Evolutionary conservation across 1,284 basidiomycete genomes (phyloP), one percentile per base, ranked within the genome.

Genomic region (Inonotus hispidus): DNA sequence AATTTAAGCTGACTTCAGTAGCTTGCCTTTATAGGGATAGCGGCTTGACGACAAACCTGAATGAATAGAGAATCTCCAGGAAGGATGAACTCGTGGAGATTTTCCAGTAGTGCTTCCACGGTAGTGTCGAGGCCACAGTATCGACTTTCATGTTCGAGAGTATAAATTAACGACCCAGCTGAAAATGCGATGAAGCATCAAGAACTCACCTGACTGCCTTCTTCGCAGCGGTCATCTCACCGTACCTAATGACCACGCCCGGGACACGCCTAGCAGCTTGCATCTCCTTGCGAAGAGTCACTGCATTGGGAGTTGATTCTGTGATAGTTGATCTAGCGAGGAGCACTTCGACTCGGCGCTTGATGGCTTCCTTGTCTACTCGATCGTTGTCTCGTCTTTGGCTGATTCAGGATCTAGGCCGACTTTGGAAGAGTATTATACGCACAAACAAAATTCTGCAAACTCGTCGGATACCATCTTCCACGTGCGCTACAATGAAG

Each of bases 31-130:
- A 49, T 1, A 46, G 41, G 41, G 14, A 23, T 21, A 53, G 25
- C 3, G 16, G 46, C 3, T n/a, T 2, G n/a, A 6, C 41, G 19
- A 27, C 58, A 38, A 8, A 59, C 58, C 35, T 59, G 45, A 13
- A 57, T 56, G 21, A 63, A 52, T 25, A 63, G 25, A 7, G 58
- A 63, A 14, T 63, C 61, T 16, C 58, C 61, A 7, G 61, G 61
- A 6, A 63, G 35, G 10, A 45, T 59, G 35, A 63, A 63, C 29
- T 59, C 53, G 10, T 53, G 23, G 5, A 63, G 35, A 29, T 59
- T 59, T 32, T 59, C 61, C 13, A 63, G 52, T 14, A 53, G 21
- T 3, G 61, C 61, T 25, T 59, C 54, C 14, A 38, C 16, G 3
- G 50, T 41, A 14, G 55, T 45, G n/a, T 53, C 49, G 7, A 56